Percentiles rank a stretch among this genome's conserved stretches.
These are phyloP conservation scores for Teunomyces stri DNA, from an alignment of 805 yeast genomes.

Conservation along the genomic window DNA sequence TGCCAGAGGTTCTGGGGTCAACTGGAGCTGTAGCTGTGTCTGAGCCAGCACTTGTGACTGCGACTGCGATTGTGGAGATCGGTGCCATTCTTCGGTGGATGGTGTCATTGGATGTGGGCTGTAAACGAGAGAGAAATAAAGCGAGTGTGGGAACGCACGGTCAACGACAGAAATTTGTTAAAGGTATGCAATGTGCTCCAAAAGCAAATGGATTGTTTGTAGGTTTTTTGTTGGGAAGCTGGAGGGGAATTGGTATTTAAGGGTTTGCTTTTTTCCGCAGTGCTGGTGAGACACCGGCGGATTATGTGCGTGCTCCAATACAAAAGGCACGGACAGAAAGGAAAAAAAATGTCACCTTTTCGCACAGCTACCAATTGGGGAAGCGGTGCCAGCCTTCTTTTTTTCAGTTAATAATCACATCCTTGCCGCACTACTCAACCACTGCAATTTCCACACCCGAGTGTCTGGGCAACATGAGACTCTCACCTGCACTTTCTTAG, in stretches of 20 bases:
- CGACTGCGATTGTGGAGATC: not conserved
- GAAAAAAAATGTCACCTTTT: conserved; percentile 1
- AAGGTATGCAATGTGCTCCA: not conserved
- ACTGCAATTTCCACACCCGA: not conserved
- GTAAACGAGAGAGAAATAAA: not conserved
- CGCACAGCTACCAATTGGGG: not conserved
- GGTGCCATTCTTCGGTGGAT: not conserved
- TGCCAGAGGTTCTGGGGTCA: not conserved
- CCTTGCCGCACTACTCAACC: not conserved
- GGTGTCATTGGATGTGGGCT: not conserved
- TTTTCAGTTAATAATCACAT: not conserved
- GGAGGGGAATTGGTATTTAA: conserved; percentile 2
- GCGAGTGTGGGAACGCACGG: not conserved
- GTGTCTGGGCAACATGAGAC: too few species aligned
- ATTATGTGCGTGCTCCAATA: not conserved
- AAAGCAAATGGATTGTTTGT: not conserved
- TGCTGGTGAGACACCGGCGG: conserved; percentile 3
- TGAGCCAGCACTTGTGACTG: not conserved
- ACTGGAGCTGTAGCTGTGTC: not conserved
- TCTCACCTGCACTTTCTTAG: too few species aligned
- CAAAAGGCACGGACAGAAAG: not conserved
- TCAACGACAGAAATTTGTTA: too few species aligned
- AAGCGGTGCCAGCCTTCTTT: not conserved
- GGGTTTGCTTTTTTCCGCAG: not conserved
- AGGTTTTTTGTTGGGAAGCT: not conserved